phyloP scores from a whole-genome alignment of 495 filamentous ascomycete genomes.

The Aspergillus sclerotiicarbonarius region DNA sequence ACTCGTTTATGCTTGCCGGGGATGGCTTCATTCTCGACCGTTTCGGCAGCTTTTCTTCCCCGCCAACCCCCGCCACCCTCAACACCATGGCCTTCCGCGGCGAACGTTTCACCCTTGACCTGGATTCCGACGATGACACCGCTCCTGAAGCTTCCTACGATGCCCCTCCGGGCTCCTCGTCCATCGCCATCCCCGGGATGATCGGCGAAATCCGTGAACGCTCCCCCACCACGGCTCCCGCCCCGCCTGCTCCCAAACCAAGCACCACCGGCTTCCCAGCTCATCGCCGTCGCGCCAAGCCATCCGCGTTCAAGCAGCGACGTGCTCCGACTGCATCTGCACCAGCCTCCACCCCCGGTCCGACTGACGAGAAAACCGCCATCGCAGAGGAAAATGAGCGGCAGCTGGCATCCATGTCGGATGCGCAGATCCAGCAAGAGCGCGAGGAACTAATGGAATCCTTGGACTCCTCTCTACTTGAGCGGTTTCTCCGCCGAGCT shows the following conservation, averaged over 20 bases:
- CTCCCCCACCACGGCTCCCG: slow-evolving; percentile 41
- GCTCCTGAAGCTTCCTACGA: slow-evolving; percentile 18
- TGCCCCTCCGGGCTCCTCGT: slow-evolving; percentile 17
- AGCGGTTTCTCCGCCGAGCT: slow-evolving; percentile 74
- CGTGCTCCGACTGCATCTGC: slow-evolving; percentile 30
- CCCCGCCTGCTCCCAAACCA: slow-evolving; percentile 60
- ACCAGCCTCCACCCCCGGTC: background rate
- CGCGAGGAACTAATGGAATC: slow-evolving; percentile 67
- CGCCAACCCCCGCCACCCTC: background rate
- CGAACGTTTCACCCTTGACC: slow-evolving; percentile 57
- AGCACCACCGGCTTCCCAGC: slow-evolving; percentile 77
- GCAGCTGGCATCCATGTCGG: slow-evolving; percentile 74
- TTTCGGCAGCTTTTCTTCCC: slow-evolving; percentile 12
- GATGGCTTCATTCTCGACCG: slow-evolving; percentile 18
- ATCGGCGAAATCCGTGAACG: slow-evolving; percentile 81
- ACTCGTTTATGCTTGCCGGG: background rate
- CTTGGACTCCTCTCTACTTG: slow-evolving; percentile 67
- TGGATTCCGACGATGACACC: slow-evolving; percentile 43
- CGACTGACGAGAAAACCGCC: slow-evolving; percentile 52
- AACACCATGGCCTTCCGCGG: slow-evolving; percentile 56
- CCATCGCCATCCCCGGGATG: slow-evolving; percentile 43
- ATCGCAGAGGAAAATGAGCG: slow-evolving; percentile 83
- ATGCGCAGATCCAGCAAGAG: slow-evolving; percentile 74
- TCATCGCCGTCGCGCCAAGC: slow-evolving; percentile 71
- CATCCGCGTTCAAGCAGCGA: slow-evolving; percentile 77